Percentiles rank a stretch among this genome's conserved stretches.
Conservation (phyloP, 2,329 filamentous ascomycete species). For the Aphanoascus verrucosus region DNA sequence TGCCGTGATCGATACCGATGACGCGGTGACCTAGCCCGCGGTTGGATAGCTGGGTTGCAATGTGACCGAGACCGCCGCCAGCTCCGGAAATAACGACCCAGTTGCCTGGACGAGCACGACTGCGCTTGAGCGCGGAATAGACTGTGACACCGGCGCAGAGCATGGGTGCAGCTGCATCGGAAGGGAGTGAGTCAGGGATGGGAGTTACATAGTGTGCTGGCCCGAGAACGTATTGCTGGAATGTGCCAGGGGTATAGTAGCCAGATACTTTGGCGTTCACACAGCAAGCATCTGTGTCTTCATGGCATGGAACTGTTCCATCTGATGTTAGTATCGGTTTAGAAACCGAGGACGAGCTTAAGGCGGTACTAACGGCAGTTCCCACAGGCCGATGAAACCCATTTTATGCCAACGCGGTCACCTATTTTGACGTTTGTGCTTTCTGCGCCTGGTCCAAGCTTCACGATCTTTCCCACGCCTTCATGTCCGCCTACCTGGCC, state of each 20-base stretch:
- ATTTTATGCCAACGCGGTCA: conserved; percentile 61
- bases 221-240: conserved; percentile 56
- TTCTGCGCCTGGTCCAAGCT: conserved; percentile 52
- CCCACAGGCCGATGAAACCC: conserved; percentile 49
- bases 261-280: conserved; percentile 50
- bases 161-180: conserved; percentile 54
- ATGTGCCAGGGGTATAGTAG: conserved; percentile 61
- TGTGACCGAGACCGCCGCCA: conserved; percentile 54
- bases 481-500: conserved; percentile 61
- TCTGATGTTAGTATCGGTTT: not conserved
- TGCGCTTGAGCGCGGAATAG: conserved; percentile 55
- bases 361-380: conserved; percentile 35
- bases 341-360: not conserved
- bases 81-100: conserved; percentile 52
- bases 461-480: conserved; percentile 55
- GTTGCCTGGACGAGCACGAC: conserved; percentile 47
- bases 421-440: conserved; percentile 50
- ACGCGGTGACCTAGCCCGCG: conserved; percentile 53
- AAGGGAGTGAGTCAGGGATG: conserved; percentile 51
- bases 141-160: conserved; percentile 58
- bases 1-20: conserved; percentile 54
- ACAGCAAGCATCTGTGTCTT: conserved; percentile 46
- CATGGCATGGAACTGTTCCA: conserved; percentile 39
- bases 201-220: conserved; percentile 60
- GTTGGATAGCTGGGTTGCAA: conserved; percentile 51